A percentile compares a stretch with the other conserved stretches of the same genome.
These are phyloP conservation scores for Mikania micrantha DNA, from an alignment of 129 eudicot species.

Conservation along the genomic window DNA sequence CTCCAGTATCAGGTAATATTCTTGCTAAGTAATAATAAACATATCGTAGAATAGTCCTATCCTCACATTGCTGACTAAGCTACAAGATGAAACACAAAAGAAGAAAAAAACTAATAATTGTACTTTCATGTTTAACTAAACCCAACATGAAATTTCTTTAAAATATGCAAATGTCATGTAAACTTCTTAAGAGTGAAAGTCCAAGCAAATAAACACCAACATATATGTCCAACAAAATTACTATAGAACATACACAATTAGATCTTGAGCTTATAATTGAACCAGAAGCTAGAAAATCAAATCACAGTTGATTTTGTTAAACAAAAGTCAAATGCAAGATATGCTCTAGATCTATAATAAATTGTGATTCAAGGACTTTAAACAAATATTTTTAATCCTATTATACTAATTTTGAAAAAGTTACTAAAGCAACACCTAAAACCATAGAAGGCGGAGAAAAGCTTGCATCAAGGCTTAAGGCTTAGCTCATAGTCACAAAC, in stretches of 20 bases:
- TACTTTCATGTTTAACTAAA: neutral
- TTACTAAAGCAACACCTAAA: neutral
- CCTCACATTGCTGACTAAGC: slow-evolving; percentile 99
- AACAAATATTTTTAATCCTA: neutral
- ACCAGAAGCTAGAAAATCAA: neutral
- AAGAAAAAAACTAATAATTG: slow-evolving; percentile 4
- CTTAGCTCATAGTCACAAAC: neutral
- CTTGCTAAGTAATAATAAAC: slow-evolving; percentile 96
- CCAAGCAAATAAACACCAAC: neutral
- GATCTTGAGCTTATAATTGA: neutral
- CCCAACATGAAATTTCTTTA: neutral
- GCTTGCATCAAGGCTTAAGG: neutral
- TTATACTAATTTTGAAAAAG: neutral
- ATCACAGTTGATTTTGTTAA: neutral
- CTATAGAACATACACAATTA: neutral
- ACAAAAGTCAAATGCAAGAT: slow-evolving; percentile 1
- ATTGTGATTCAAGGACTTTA: slow-evolving; percentile 8
- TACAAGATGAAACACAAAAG: slow-evolving; percentile 25
- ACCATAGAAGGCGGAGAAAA: neutral
- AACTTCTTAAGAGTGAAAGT: neutral
- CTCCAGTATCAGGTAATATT: slow-evolving; percentile 90
- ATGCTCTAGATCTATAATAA: neutral
- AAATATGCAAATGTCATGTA: neutral
- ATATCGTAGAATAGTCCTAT: slow-evolving; percentile 82
- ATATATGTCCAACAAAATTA: slow-evolving; percentile 1